Evolutionary conservation across 192 early-diverging fungal species (phyloP), one percentile per base, ranked within the genome.

Genomic region (Phycomyces blakesleeanus): DNA sequence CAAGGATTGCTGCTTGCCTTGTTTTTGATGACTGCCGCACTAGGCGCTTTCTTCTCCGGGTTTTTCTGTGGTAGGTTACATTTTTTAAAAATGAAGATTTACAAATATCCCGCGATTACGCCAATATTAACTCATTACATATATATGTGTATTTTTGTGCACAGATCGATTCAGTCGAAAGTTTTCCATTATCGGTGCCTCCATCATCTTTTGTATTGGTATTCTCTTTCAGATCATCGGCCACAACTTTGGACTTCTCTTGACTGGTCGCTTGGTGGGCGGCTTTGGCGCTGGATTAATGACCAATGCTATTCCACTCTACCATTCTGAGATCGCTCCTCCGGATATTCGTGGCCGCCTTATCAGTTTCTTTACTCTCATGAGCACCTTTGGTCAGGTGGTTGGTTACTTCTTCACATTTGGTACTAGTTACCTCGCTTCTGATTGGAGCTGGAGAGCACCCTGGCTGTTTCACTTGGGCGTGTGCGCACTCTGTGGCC

Each of bases 301-400:
- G 64, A 66, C 58, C 24, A 75, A 70, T 53, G 59, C 68, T 0
- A 63, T 75, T 12, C 73, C 73, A 0, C 24, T 75, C 9, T 75
- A 70, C 54, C 66, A 68, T 29, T 72, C 70, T 9, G 70, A 72
- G 51, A 72, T 90, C 27, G 93, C 93, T 56, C 86, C 91, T 16
- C 83, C 93, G 1, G 86, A 86, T n/a, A 91, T 94, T 59, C 91
- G 93, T 66, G 93, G 93, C 27, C 87, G 90, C 10, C 82, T 95
- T 12, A 87, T 92, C 49, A 85, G 88, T 29, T 77, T 95, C 20
- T 89, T 93, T 66, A 93, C 95, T 63, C 84, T 91, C 68, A 89
- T 91, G 65, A 92, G 93, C 67, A 94, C 92, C 50, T 87, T 93
- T 80, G 95, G 89, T 26, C 84, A 83, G 51, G 74, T 84, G 21